Percentiles rank a stretch among this genome's conserved stretches.
phyloP scores from a whole-genome alignment of 106 monocot species.

The Allium sativum region DNA sequence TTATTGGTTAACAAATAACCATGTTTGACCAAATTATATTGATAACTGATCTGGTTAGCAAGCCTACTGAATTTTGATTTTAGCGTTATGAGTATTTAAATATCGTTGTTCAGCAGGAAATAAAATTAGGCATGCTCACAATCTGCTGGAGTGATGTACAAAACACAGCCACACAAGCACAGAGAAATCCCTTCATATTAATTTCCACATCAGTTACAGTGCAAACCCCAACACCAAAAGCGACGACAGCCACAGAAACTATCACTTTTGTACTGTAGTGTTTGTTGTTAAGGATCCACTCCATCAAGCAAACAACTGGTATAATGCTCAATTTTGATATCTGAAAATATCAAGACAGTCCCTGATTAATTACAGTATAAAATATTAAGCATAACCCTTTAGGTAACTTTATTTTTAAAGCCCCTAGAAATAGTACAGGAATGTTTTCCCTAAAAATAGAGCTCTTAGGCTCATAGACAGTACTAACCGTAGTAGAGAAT shows the following conservation, averaged over 20 bases:
- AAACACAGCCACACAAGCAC: constrained; percentile 85
- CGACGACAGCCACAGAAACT: constrained; percentile 62
- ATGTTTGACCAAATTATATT: too few species aligned
- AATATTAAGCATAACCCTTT: not conserved
- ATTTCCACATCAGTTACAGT: constrained; percentile 93
- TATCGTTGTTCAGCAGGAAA: too few species aligned
- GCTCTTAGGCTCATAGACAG: constrained; percentile 52
- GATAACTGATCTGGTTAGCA: too few species aligned
- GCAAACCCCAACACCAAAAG: constrained; percentile 87
- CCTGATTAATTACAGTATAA: not conserved
- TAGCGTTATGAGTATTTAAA: too few species aligned
- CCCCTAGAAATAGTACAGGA: constrained; percentile 62
- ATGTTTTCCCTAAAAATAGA: constrained; percentile 55
- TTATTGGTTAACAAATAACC: too few species aligned
- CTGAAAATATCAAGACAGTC: constrained; percentile 21
- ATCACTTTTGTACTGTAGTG: constrained; percentile 66
- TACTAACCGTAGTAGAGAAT: constrained; percentile 63
- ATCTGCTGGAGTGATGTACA: constrained; percentile 97
- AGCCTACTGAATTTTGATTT: too few species aligned
- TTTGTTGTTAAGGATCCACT: constrained; percentile 78
- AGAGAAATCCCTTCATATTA: constrained; percentile 79
- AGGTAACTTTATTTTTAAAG: constrained; percentile 30
- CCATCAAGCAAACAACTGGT: constrained; percentile 95
- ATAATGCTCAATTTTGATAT: constrained; percentile 97
- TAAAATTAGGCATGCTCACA: constrained; percentile 32